These are phyloP conservation scores for Calonectria pseudoreteaudii DNA, from an alignment of 2,329 filamentous ascomycete species.

Conservation along the genomic window DNA sequence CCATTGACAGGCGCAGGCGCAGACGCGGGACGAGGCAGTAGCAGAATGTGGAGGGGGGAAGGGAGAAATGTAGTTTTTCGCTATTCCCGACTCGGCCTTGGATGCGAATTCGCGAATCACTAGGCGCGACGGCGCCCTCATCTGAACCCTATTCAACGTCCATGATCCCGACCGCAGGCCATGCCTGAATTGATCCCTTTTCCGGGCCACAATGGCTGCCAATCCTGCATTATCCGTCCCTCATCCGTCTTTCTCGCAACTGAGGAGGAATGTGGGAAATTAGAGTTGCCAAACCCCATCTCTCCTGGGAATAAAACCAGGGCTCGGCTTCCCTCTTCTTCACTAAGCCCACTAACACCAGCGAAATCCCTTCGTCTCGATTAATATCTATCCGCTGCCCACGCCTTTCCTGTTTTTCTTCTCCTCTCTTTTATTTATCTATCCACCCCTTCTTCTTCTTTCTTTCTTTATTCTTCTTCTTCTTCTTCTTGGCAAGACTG, in stretches of 20 bases:
- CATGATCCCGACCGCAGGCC: background rate
- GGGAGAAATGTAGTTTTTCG: background rate
- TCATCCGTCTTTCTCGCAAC: background rate
- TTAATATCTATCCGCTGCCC: slow-evolving; percentile 1
- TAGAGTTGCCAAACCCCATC: background rate
- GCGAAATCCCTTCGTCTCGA: background rate
- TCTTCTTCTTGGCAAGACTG: background rate
- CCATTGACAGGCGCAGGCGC: background rate
- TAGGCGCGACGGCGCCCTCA: background rate
- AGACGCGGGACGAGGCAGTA: background rate
- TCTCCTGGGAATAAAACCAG: background rate
- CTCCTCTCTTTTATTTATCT: background rate
- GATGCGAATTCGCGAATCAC: slow-evolving; percentile 27
- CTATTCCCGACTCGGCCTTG: slow-evolving; percentile 20
- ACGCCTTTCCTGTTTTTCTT: background rate
- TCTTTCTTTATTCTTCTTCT: too few relatives aligned
- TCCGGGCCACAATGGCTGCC: background rate
- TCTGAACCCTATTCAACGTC: slow-evolving; percentile 1
- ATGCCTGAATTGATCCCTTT: background rate
- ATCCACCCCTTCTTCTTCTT: background rate
- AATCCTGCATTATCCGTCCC: background rate
- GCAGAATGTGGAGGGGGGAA: too few relatives aligned
- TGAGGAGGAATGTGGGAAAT: background rate
- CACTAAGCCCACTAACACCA: background rate
- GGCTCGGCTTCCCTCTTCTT: background rate